Evolutionary conservation across 129 eudicot genomes (phyloP), one percentile per base, ranked within the genome.

Genomic region (Flaveria trinervia): DNA sequence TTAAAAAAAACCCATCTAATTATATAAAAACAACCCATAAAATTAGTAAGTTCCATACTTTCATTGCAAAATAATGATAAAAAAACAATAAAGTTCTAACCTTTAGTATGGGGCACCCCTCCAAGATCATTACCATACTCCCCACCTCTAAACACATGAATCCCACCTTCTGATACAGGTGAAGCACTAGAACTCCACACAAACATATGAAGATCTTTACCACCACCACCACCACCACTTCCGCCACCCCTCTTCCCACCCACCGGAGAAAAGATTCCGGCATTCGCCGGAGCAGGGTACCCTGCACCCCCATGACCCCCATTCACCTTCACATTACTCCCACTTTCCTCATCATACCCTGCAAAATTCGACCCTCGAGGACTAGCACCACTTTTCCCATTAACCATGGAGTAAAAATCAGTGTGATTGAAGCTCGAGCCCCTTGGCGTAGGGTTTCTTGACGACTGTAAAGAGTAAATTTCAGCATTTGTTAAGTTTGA

Each of bases 151-250:
- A 88, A 91, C 7, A 91, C 97, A 83, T 91, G 94, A 77, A 91
- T 86, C 75, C 97, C 97, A 17, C 94, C 88, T 77, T 91, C 97
- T 17, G 97, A 91, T 46, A 91, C 97, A 4, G 97, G 97, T 0
- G 97, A 91, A 70, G 97, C 94, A 64, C 94, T 91, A 1, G 97
- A 91, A 39, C 94, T 91, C 97, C 97, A 91, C 6, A 91, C 97
- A 88, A 91, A 91, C 97, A 91, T 91, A 49, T 91, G 97, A 50
- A 91, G 89, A 85, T 91, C 97, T 72, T 86, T 88, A 9, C 96
- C 96, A 30, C 77, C 84, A 7, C 96, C 93, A 7, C 66, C 82
- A 4, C 77, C 39, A 33, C 39, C 39, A 4, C 39, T 84, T 0
- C 90, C 96, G 4, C 88, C 89, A 54, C 86, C 84, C 90, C 81